These are phyloP conservation scores for Phaeotremella skinneri DNA, from an alignment of 768 basidiomycete species.

Conservation along the genomic window DNA sequence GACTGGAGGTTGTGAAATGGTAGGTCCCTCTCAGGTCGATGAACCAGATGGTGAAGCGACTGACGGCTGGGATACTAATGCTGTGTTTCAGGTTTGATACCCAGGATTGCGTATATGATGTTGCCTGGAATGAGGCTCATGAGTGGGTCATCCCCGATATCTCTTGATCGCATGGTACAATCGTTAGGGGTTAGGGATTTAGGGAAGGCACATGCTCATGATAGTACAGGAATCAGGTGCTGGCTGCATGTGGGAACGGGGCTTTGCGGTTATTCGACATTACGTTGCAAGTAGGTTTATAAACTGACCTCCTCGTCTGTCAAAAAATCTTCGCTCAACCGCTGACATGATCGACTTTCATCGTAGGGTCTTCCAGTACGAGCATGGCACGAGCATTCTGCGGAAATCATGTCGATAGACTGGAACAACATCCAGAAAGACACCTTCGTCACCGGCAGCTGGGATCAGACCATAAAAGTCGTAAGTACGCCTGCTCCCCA, in stretches of 20 bases:
- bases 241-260: slow-evolving; percentile 84
- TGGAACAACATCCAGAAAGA: slow-evolving; percentile 85
- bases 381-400: slow-evolving; percentile 89
- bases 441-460: slow-evolving; percentile 51
- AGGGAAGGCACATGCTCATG: not conserved
- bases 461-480: slow-evolving; percentile 87
- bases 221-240: slow-evolving; percentile 71
- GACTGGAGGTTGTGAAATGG: slow-evolving; percentile 38
- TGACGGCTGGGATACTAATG: too few species aligned
- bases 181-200: not conserved
- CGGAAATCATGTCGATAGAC: slow-evolving; percentile 88
- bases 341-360: slow-evolving; percentile 11
- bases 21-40: slow-evolving; percentile 56
- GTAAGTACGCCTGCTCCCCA: slow-evolving; percentile 56
- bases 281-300: slow-evolving; percentile 66
- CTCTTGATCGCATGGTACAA: not conserved
- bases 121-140: slow-evolving; percentile 92
- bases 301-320: not conserved
- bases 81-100: slow-evolving; percentile 67
- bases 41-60: slow-evolving; percentile 53
- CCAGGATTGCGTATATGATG: slow-evolving; percentile 82
- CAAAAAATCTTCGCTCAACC: not conserved
- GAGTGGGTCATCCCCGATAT: slow-evolving; percentile 48
- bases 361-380: slow-evolving; percentile 79
- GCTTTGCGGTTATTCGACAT: slow-evolving; percentile 88